A percentile compares a stretch with the other conserved stretches of the same genome.
Evolutionary conservation across 1,284 basidiomycete genomes (phyloP).

Genomic region (Ganoderma multipileum): DNA sequence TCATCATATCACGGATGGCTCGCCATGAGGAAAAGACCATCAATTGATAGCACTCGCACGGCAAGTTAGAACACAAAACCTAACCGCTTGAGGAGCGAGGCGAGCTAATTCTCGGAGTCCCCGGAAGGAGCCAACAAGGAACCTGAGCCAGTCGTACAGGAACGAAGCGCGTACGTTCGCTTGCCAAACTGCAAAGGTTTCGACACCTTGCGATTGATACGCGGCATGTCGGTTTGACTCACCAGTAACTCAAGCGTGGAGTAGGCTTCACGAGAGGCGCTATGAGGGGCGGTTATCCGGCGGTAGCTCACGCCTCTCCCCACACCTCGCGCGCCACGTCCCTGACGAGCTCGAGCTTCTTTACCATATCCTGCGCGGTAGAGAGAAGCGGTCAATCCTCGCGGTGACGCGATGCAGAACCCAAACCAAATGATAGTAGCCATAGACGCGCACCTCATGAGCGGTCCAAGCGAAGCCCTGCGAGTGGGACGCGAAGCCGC

Average conservation of each 20-base stretch:
- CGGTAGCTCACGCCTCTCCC: constrained; percentile 26
- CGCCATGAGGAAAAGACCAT: not conserved
- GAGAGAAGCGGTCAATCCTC: not conserved
- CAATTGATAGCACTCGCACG: not conserved
- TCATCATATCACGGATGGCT: not conserved
- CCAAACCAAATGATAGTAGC: not conserved
- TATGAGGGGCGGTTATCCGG: not conserved
- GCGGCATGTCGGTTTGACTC: not conserved
- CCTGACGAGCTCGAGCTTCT: constrained; percentile 57
- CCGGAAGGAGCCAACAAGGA: not conserved
- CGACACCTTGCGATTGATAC: not conserved
- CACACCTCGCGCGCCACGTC: constrained; percentile 59
- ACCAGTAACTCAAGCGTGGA: not conserved
- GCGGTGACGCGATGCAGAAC: not conserved
- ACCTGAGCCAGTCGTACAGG: not conserved
- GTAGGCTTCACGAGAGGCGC: not conserved
- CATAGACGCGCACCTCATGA: constrained; percentile 51
- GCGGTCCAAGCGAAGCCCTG: constrained; percentile 63
- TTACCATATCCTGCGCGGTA: constrained; percentile 31
- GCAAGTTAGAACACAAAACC: not conserved
- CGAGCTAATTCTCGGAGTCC: not conserved
- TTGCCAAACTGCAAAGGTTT: not conserved
- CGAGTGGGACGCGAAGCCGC: constrained; percentile 73
- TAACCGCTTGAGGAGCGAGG: not conserved
- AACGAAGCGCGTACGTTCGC: not conserved